Percentiles rank a stretch among this genome's conserved stretches.
Evolutionary conservation across 1,284 basidiomycete species (phyloP).

Genomic region (Agroathelia rolfsii): DNA sequence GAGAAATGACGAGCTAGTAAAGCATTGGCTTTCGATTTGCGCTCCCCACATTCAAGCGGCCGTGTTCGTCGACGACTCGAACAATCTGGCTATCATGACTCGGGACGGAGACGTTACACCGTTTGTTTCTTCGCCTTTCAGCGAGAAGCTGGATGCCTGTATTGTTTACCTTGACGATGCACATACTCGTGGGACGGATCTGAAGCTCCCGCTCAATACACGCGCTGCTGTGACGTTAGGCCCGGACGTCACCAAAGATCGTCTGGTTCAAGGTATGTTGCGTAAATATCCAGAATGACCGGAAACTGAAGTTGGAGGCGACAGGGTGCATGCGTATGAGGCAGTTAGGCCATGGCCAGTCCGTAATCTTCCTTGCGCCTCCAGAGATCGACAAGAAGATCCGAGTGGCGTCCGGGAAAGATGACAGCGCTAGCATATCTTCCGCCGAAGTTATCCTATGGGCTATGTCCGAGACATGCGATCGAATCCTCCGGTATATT

Average conservation of each 20-base stretch:
- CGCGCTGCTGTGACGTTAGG: conserved; percentile 45
- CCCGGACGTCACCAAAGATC: conserved; percentile 43
- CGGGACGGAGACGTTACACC: conserved; percentile 29
- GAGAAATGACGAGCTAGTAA: conserved; percentile 29
- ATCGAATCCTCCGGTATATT: conserved; percentile 27
- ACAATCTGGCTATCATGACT: conserved; percentile 32
- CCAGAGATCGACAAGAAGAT: conserved; percentile 34
- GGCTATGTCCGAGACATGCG: conserved; percentile 35
- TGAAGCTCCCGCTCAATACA: conserved; percentile 33
- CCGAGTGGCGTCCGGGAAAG: conserved; percentile 16
- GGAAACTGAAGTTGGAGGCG: neutral
- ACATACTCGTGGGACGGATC: conserved; percentile 47
- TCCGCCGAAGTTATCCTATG: conserved; percentile 31
- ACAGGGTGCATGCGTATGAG: conserved; percentile 43
- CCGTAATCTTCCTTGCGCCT: conserved; percentile 40
- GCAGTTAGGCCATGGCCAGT: conserved; percentile 37
- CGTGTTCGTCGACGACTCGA: conserved; percentile 36
- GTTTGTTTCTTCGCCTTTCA: conserved; percentile 33
- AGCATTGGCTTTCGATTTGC: conserved; percentile 30
- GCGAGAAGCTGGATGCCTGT: conserved; percentile 31
- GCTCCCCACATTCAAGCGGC: conserved; percentile 25
- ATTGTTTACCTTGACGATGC: conserved; percentile 48
- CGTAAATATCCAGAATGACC: neutral
- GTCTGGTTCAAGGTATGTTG: conserved; percentile 37
- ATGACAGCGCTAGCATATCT: conserved; percentile 7